Base-by-base conservation (phyloP, 495 filamentous ascomycete genomes). In the Xeromyces bisporus region DNA sequence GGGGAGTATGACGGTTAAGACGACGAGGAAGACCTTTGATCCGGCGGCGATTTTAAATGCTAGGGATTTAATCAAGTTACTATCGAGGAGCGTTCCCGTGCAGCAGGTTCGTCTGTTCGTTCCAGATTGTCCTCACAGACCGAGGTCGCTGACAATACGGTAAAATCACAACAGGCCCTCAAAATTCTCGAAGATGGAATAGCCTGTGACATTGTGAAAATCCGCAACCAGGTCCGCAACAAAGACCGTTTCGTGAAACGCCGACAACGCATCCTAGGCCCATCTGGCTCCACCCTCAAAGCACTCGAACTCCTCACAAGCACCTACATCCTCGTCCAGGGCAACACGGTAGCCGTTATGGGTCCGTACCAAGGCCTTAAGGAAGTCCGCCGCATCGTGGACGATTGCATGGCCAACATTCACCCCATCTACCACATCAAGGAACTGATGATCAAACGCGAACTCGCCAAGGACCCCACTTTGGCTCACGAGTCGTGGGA, bases 371-470 rank as follows among this genome's bases (percentile, higher is more conserved):
- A 92, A 53, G 84, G 85, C 9, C 54, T 99, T 26, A 96, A 96
- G 54, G 85, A 94, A 47, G 74, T 93, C 7, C 76, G 91, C 29
- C 64, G 83, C 11, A 75, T 96, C 6, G 69, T 99, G 3, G 76
- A 93, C 51, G 89, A 94, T 51, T 92, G 83, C 56, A 96, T 99
- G 91, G 71, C 72, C 20, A 99, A 99, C 50, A 74, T 93, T 39
- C 84, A 91, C 48, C 77, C 80, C 1, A 85, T 85, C 42, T 92
- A 91, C 55, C 73, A 86, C 46, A 87, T 99, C 62, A 99, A 99
- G 62, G 86, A 94, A 51, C 69, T 96, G 48, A 94, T 96, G 89
- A 93, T 99, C 60, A 93, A 93, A 60, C 77, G 86, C 16, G 91
- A 99, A 56, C 65, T 99, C n/a, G 80, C 78, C 29, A 93, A 94